Evolutionary conservation across 768 basidiomycete species (phyloP), one percentile per base, ranked within the genome.

Genomic region (Daedalea quercina): DNA sequence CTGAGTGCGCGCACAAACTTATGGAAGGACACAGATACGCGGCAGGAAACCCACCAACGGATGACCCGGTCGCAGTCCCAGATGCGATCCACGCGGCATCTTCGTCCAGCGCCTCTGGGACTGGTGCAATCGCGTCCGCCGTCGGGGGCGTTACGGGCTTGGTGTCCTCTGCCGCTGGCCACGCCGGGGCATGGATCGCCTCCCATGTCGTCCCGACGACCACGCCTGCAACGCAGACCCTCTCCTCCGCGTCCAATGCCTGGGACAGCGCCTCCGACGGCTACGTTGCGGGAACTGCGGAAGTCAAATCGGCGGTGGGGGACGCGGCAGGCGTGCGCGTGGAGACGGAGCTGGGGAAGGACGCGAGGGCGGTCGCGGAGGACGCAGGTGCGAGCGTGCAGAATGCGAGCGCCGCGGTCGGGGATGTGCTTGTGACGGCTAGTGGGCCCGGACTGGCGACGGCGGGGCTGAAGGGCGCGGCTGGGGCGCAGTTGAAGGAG

Each of bases 181-280:
- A 51, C 7, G 63, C 63, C 1, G 59, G 63, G 43, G 59, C 60
- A 12, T 64, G 60, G 60, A 35, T 64, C 42, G 53, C 63, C 19
- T 50, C 54, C 37, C 54, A 55, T 13, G 25, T 57, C 50, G 60
- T 58, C 0, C 55, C 58, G 23, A 56, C 55, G 1, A 54, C 54
- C 2, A 47, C 54, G 22, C 34, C 44, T 3, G 56, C 53, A 7
- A 54, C 53, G 15, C 58, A 57, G 9, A 40, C 55, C 34, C 53
- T 60, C 23, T 31, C 50, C 34, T 50, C 53, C 8, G 31, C 47
- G 7, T 51, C 55, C 19, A 48, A 53, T 12, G 59, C 57, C 9
- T 54, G 47, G 23, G 52, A 50, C 17, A 41, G 50, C 7, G 44
- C 53, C 17, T 48, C 48, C 8, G 35, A 28, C 11, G 57, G 60